Evolutionary conservation across 2,329 filamentous ascomycete genomes (phyloP), one percentile per base, ranked within the genome.

Genomic region (Talaromyces sp.): DNA sequence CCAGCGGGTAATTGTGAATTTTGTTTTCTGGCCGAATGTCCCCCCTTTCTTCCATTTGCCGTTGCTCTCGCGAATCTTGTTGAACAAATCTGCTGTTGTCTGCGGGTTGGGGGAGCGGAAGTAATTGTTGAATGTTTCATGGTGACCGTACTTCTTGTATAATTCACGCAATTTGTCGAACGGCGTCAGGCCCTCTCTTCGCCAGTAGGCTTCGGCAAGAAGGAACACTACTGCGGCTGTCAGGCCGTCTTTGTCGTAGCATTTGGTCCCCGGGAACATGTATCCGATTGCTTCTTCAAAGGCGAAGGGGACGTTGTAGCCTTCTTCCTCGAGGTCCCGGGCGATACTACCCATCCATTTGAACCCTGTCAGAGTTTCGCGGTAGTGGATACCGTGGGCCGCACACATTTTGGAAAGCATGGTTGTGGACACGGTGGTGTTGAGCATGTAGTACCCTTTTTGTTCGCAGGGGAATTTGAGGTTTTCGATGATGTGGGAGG

Each of bases 211-310:
- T 58, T 78, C 76, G 1, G 82, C 82, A 11, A 78, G 77, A 5
- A 87, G 70, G 66, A 87, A 87, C 15, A 85, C 75, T 10, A 80
- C 77, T 2, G 84, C 81, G 1, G 84, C 83, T 5, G 81, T 78
- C 57, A 87, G 80, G 3, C 83, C 84, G 67, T 87, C 84, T 65
- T 87, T 87, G 69, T 87, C 84, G 63, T 83, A 80, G 39, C 83
- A 83, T 56, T 48, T 56, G 1, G 86, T 80, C 7, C 77, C 71
- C 0, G 84, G 78, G 56, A 87, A 84, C 84, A 87, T 87, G 68
- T 85, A 87, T 1, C 84, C 84, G 21, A 87, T 78, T 7, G 84
- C 84, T 70, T 87, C 84, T 69, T 87, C 84, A 63, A 83, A 87
- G 1, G 83, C 84, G 64, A 81, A 86, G 0, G 78, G 73, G 0